A percentile compares a stretch with the other conserved stretches of the same genome.
Evolutionary conservation across 176 grass and related monocot species (phyloP).

Genomic region (Cocos nucifera): DNA sequence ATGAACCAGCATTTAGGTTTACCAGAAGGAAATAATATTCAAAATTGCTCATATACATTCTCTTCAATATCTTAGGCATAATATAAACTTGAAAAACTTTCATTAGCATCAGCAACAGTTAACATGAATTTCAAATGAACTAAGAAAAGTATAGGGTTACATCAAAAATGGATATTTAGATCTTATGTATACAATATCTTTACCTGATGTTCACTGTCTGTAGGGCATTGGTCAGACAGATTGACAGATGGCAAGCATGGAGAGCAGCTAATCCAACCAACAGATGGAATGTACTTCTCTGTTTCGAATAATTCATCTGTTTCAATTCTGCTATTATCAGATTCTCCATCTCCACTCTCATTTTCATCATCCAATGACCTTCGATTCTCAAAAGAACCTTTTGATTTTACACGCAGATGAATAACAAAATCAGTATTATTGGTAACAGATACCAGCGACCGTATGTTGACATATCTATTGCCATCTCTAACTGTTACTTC

Average conservation of each 20-base stretch:
- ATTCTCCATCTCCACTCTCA: not conserved
- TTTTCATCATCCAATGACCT: conserved; percentile 24
- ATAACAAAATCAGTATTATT: conserved; percentile 65
- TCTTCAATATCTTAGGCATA: no score
- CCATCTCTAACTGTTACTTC: conserved; percentile 75
- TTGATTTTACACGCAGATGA: conserved; percentile 58
- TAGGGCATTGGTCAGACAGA: not conserved
- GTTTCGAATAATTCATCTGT: conserved; percentile 35
- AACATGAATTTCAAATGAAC: not conserved
- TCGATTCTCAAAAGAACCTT: conserved; percentile 22
- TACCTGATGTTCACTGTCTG: conserved; percentile 8
- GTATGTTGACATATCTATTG: conserved; percentile 75
- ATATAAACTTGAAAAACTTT: no score
- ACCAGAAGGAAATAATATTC: no score
- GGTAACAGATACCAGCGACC: conserved; percentile 79
- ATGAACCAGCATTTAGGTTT: no score
- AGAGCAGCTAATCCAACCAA: conserved; percentile 29
- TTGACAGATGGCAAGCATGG: conserved; percentile 8
- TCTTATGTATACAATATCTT: not conserved
- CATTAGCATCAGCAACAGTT: no score
- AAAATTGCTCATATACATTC: no score
- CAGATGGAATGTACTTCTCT: conserved; percentile 21
- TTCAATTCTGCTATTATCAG: conserved; percentile 22
- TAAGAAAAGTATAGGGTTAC: not conserved
- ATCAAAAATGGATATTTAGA: not conserved